Base-by-base conservation (phyloP, 208 protist genomes). In the Trypanosomatidae sp. region DNA sequence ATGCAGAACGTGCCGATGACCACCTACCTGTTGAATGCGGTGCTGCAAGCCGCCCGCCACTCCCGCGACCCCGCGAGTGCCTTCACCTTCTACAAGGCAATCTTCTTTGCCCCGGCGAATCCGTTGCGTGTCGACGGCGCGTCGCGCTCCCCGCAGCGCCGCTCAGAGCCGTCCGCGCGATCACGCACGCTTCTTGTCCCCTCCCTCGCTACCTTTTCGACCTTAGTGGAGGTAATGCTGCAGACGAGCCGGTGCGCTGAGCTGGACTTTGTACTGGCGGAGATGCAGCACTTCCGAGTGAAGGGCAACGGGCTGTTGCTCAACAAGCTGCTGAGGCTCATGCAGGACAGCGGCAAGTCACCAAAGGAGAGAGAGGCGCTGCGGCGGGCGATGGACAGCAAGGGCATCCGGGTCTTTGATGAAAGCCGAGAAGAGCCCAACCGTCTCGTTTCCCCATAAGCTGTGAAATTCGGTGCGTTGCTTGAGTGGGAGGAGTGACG, bases 61-160 rank as follows among this genome's bases (percentile, higher is more conserved):
- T 91, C 89, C 36, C 76, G 62, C 7, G 87, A 94, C 66, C 91
- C 91, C 4, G 53, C 82, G n/a, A 80, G 85, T 46, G 88, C 77
- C 46, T 96, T 96, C 69, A 76, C 77, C 15, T 71, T 94, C 47
- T 94, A 96, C 77, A 77, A 78, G 30, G 71, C 85, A 60, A 62
- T 88, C 36, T 73, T 89, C 46, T 71, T 83, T n/a, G 33, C 69
- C 1, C 49, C 64, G 41, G 3, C 58, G 5, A 74, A 47, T 28
- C 68, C 74, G 39, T 62, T 79, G n/a, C 74, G n/a, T 17, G 8
- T 80, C 22, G 43, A n/a, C n/a, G n/a, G n/a, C n/a, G n/a, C n/a
- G n/a, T n/a, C n/a, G 44, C 22, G 49, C 25, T 8, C 43, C 30
- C 39, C 10, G 56, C 36, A 5, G n/a, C 28, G 12, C 6, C 15